A percentile compares a stretch with the other conserved stretches of the same genome.
phyloP scores from a whole-genome alignment of 306 rosid species.

The Vachellia pachyceras region DNA sequence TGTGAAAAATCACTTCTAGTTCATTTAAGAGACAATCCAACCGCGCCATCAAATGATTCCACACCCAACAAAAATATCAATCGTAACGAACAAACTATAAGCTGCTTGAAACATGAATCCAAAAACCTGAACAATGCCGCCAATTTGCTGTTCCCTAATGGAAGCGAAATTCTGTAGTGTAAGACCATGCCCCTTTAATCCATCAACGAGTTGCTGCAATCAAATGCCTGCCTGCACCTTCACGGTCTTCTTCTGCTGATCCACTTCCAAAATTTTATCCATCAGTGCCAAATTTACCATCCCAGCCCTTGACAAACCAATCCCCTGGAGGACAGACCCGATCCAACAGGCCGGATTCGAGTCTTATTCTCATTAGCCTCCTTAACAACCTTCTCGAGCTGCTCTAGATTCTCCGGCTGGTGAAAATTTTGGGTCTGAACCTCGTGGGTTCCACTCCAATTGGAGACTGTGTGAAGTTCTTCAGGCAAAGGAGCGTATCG shows the following conservation, averaged over 20 bases:
- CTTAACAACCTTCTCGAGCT: constrained; percentile 66
- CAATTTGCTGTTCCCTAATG: constrained; percentile 94
- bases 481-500: constrained; percentile 94
- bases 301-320: constrained; percentile 78
- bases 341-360: constrained; percentile 87
- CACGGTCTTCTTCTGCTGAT: constrained; percentile 72
- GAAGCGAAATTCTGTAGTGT: constrained; percentile 96
- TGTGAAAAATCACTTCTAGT: not conserved
- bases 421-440: constrained; percentile 80
- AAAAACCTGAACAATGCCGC: constrained; percentile 91
- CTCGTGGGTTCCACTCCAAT: constrained; percentile 99
- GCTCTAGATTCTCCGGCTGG: constrained; percentile 76
- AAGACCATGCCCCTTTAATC: constrained; percentile 80
- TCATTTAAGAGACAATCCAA: not conserved
- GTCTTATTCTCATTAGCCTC: constrained; percentile 61
- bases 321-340: constrained; percentile 94
- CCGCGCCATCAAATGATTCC: not conserved
- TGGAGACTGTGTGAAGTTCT: constrained; percentile 87
- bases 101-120: not conserved
- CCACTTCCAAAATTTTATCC: constrained; percentile 89
- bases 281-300: constrained; percentile 90
- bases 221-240: constrained; percentile 93
- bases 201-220: constrained; percentile 95
- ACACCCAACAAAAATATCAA: not conserved
- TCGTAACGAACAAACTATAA: not conserved